These are phyloP conservation scores for Lactarius hengduanensis DNA, from an alignment of 768 basidiomycete genomes.

Conservation along the genomic window DNA sequence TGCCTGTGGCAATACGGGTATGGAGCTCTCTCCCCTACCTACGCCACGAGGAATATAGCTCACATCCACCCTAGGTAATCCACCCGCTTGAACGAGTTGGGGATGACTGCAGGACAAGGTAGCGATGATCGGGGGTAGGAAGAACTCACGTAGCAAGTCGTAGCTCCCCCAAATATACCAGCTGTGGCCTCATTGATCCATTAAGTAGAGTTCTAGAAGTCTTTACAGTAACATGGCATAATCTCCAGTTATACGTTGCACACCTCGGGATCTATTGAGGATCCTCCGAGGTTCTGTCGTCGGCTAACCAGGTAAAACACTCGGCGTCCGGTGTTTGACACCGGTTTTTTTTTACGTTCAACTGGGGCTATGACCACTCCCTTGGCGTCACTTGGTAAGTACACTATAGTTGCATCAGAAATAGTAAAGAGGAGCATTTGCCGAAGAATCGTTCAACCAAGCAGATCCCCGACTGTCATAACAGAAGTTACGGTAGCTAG, in stretches of 20 bases:
- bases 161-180: neutral
- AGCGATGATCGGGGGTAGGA: neutral
- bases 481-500: too few species aligned
- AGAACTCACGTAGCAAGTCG: neutral
- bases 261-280: too few species aligned
- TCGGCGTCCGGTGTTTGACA: conserved; percentile 14
- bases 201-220: neutral
- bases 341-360: conserved; percentile 28
- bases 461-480: too few species aligned
- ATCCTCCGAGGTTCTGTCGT: too few species aligned
- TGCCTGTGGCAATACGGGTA: conserved; percentile 57
- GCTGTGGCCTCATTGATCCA: neutral
- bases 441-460: neutral
- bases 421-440: conserved; percentile 1
- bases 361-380: conserved; percentile 26
- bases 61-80: neutral
- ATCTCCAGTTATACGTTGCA: too few species aligned
- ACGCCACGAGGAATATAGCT: neutral
- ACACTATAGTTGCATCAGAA: neutral
- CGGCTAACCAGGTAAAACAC: neutral
- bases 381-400: conserved; percentile 10
- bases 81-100: conserved; percentile 9
- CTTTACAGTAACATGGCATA: conserved; percentile 21
- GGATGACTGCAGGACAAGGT: neutral
- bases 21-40: conserved; percentile 1